Evolutionary conservation across 257 asterid species (phyloP).

Genomic region (Solanum tarijense): DNA sequence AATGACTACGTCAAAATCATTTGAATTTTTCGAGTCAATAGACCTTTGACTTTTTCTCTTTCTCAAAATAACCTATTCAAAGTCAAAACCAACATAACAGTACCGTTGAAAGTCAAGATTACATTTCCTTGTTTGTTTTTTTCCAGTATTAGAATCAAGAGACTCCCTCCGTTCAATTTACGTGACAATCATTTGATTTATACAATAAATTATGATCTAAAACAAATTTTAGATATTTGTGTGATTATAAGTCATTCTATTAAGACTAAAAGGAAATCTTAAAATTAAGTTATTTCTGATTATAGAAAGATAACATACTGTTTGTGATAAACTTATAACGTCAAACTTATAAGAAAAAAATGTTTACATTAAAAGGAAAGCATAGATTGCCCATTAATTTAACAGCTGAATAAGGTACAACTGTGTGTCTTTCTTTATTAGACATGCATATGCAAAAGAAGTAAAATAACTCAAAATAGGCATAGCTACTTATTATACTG

Average conservation of each 20-base stretch:
- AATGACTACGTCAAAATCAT: not conserved
- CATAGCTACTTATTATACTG: not conserved
- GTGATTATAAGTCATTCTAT: no score
- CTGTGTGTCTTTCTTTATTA: not conserved
- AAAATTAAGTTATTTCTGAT: no score
- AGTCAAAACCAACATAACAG: not conserved
- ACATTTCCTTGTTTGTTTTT: not conserved
- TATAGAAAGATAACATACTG: no score
- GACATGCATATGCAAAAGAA: not conserved
- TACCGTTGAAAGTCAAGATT: not conserved
- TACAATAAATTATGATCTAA: no score
- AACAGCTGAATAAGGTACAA: not conserved
- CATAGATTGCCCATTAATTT: not conserved
- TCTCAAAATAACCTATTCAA: not conserved
- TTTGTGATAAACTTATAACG: not conserved
- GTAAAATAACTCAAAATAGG: not conserved
- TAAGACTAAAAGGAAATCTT: no score
- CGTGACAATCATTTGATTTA: not conserved
- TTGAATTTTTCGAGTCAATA: not conserved
- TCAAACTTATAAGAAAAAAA: not conserved
- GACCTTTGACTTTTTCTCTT: not conserved
- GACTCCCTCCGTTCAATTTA: not conserved
- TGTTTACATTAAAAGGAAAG: not conserved
- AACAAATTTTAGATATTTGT: no score
- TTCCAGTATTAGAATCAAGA: not conserved